Evolutionary conservation across 768 basidiomycete species (phyloP).

Genomic region (Rhizopogon sp.): DNA sequence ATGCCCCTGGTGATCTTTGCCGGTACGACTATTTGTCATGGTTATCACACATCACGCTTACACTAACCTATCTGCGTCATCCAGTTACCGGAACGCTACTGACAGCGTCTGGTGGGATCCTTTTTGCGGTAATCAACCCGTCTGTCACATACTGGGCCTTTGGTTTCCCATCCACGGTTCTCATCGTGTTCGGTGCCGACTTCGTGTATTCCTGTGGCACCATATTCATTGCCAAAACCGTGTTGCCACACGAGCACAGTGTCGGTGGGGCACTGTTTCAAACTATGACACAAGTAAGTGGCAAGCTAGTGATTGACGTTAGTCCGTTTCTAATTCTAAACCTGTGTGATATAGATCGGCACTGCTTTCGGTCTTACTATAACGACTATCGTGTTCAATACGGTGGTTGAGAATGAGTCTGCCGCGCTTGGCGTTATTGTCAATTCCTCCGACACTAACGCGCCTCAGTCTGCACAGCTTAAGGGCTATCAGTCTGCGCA

Average conservation of each 20-base stretch:
- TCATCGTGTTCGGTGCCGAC: conserved; percentile 72
- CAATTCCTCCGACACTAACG: conserved; percentile 21
- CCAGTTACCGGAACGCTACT: conserved; percentile 50
- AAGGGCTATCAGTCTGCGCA: conserved; percentile 56
- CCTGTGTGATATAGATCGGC: conserved; percentile 45
- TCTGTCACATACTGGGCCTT: conserved; percentile 65
- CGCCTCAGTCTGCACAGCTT: conserved; percentile 36
- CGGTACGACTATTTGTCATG: conserved; percentile 29
- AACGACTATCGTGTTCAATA: conserved; percentile 66
- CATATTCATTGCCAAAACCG: conserved; percentile 67
- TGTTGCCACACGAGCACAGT: conserved; percentile 66
- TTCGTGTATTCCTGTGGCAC: conserved; percentile 73
- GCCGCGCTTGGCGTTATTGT: conserved; percentile 26
- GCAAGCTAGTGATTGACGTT: not conserved
- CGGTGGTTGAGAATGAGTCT: conserved; percentile 34
- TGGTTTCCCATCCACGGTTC: conserved; percentile 62
- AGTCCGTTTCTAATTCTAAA: not conserved
- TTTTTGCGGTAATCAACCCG: conserved; percentile 66
- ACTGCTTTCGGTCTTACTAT: conserved; percentile 67
- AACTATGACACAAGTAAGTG: conserved; percentile 65
- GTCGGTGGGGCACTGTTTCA: conserved; percentile 74
- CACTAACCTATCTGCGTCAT: not conserved
- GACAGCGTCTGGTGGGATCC: conserved; percentile 52
- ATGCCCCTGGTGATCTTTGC: conserved; percentile 54
- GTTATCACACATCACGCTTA: not conserved